Evolutionary conservation across 768 basidiomycete genomes (phyloP), one percentile per base, ranked within the genome.

Genomic region (Mycena olivaceomarginata): DNA sequence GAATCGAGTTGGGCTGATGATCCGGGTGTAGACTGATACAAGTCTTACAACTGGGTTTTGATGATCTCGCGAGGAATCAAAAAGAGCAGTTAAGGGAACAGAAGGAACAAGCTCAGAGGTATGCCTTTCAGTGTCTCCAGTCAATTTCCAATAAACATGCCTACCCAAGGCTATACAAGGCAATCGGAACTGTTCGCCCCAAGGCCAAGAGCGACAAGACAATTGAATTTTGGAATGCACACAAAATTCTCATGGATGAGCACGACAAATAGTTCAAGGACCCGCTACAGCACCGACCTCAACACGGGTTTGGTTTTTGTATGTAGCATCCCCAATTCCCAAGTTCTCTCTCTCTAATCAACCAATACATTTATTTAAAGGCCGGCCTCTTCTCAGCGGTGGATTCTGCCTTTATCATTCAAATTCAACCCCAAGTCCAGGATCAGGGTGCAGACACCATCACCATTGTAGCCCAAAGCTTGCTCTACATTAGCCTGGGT

Each of bases 301-400:
- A 64, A 73, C 40, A 73, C 64, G 5, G 31, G 48, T 8, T n/a
- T 73, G 0, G 66, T 73, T 20, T 73, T 73, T 22, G 72, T 73
- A 39, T 0, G 71, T 65, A 25, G 7, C 57, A 22, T 25, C 11
- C 22, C 2, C 22, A 22, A 31, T 45, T 2, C 11, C 15, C 15
- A 11, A 11, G 10, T 13, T 59, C 11, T 9, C 25, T 7, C 10
- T 15, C 22, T 5, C 57, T n/a, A 25, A 37, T 45, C 31, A 31
- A 31, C 31, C 31, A 31, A 31, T 51, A 7, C 13, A 45, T 22
- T 31, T 31, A 6, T 46, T 10, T 12, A 8, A 9, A 57, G 68
- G 53, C 68, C 20, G 68, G 68, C 59, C 57, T 70, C n/a, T 70
- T 70, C 66, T 67, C 66, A 16, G 66, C 66, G 5, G 66, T 67